These are phyloP conservation scores for Apiotrichum domesticum DNA, from an alignment of 1,284 basidiomycete species.

Conservation along the genomic window DNA sequence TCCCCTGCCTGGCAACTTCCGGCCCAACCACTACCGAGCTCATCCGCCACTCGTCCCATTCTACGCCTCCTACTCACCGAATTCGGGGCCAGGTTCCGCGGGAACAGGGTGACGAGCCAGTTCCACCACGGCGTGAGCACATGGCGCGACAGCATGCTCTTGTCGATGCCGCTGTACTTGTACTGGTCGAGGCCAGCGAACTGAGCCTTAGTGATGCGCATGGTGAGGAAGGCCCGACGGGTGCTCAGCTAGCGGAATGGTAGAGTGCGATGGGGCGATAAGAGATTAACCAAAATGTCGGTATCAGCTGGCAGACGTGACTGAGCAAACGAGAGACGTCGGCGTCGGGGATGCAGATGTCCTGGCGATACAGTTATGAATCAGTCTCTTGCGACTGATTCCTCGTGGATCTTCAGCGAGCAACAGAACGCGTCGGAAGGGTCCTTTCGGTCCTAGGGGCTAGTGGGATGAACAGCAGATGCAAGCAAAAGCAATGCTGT, in stretches of 20 bases:
- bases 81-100: slow-evolving; percentile 82
- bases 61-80: slow-evolving; percentile 54
- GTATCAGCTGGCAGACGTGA: too few species aligned
- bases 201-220: slow-evolving; percentile 46
- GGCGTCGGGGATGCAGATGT: too few species aligned
- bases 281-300: too few species aligned
- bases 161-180: slow-evolving; percentile 55
- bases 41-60: background rate
- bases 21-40: background rate
- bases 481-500: too few species aligned
- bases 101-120: slow-evolving; percentile 88
- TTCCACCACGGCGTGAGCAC: slow-evolving; percentile 90
- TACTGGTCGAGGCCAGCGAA: slow-evolving; percentile 52
- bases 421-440: too few species aligned
- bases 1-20: too few species aligned
- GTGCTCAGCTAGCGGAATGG: background rate
- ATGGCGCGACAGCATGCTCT: slow-evolving; percentile 46
- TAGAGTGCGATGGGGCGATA: background rate
- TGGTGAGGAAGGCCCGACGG: slow-evolving; percentile 10
- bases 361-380: too few species aligned
- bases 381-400: too few species aligned
- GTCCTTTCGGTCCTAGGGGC: too few species aligned
- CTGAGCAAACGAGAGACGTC: too few species aligned
- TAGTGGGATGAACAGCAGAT: too few species aligned
- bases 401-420: too few species aligned